Base-by-base conservation (phyloP, 805 yeast species). In the Aciculoconidium aculeatum region DNA sequence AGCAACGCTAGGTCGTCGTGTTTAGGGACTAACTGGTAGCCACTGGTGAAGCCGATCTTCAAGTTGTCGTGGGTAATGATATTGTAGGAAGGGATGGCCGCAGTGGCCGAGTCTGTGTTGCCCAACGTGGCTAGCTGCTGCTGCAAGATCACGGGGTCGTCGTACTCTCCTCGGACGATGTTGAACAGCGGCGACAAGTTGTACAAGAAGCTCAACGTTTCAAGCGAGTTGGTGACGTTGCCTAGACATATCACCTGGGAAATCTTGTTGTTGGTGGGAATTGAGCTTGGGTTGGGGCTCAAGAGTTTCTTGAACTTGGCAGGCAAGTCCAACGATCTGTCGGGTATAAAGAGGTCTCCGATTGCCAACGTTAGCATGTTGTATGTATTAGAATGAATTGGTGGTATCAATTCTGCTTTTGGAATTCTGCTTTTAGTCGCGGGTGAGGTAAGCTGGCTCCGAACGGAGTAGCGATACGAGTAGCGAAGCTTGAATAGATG, bases 331-430 rank as follows among this genome's bases (percentile, higher is more conserved):
- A 73, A 65, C 7, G 90, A 83, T 41, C 96, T 65, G 33, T 85
- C 87, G 1, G 98, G 98, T 17, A 90, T 81, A 53, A 80, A 86
- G 2, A 90, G 67, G 51, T 90, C 97, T 7, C 96, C 95, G 39
- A 90, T 75, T 3, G 94, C 94, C 23, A 90, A 46, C 4, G 67
- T 57, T 16, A 65, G 49, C 70, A 64, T 65, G 17, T 12, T 8
- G 21, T 18, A 18, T 8, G 21, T 8, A 18, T n/a, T 18, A 8
- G 21, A 18, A n/a, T 18, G 21, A 18, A n/a, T 18, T 18, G n/a
- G 21, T 8, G 8, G n/a, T 18, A 18, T n/a, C n/a, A n/a, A 18
- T 8, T 18, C n/a, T 18, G 21, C 8, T 18, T 8, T n/a, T 18
- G n/a, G n/a, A 18, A 18, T 18, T 18, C 21, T 18, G 8, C 8